Evolutionary conservation across 73 alveolate genomes (phyloP).

Genomic region (Paramecium biaurelia): DNA sequence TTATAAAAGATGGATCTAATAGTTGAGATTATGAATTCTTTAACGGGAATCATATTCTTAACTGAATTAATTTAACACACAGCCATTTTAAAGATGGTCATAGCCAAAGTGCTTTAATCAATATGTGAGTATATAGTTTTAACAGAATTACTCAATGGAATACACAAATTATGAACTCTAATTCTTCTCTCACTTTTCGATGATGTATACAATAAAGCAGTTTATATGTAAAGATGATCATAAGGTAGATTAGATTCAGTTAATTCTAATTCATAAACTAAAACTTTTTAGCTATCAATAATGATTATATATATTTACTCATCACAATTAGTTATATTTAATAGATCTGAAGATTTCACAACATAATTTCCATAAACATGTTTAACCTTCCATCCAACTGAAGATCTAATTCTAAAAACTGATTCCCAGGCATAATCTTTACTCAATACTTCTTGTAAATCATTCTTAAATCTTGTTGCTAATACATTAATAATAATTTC

Average conservation of each 20-base stretch:
- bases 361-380: slow-evolving; percentile 70
- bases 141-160: slow-evolving; percentile 44
- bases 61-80: background rate
- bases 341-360: slow-evolving; percentile 51
- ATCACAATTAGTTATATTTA: background rate
- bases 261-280: slow-evolving; percentile 59
- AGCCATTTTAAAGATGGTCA: background rate
- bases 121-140: background rate
- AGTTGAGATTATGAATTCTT: background rate
- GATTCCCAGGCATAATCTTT: slow-evolving; percentile 88
- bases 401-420: slow-evolving; percentile 88
- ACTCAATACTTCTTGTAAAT: background rate
- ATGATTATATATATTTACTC: background rate
- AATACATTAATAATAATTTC: background rate
- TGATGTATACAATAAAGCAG: slow-evolving; percentile 87
- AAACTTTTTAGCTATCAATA: slow-evolving; percentile 12
- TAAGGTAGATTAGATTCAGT: slow-evolving; percentile 52
- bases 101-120: slow-evolving; percentile 5
- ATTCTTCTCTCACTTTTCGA: slow-evolving; percentile 94
- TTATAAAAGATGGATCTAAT: background rate
- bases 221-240: slow-evolving; percentile 79
- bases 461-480: slow-evolving; percentile 32
- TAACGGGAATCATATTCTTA: background rate
- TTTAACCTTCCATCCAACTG: slow-evolving; percentile 71
- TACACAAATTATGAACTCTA: slow-evolving; percentile 82